phyloP scores from a whole-genome alignment of 345 rosid genomes.

The Eucalyptus virginea region DNA sequence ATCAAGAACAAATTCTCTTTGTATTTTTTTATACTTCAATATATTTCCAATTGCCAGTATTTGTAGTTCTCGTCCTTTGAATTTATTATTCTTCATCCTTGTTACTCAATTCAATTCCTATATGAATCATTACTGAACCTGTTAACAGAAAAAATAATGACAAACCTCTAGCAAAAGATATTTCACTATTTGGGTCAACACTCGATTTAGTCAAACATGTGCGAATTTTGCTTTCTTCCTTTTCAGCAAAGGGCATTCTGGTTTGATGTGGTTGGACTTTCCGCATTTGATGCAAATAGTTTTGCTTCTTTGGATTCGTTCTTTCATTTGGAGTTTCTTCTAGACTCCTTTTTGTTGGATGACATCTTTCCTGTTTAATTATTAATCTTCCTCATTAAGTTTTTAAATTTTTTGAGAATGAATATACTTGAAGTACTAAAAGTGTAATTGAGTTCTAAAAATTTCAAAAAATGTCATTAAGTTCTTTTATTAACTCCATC shows the following conservation, averaged over 20 bases:
- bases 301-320: background rate
- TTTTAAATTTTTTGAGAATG: background rate
- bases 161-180: background rate
- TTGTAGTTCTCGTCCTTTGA: background rate
- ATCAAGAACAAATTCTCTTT: background rate
- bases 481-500: background rate
- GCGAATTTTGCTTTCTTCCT: background rate
- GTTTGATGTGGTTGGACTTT: background rate
- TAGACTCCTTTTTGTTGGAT: background rate
- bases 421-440: background rate
- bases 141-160: background rate
- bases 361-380: background rate
- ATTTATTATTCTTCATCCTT: background rate
- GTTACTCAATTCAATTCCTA: background rate
- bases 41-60: background rate
- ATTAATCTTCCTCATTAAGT: background rate
- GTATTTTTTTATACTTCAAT: background rate
- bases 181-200: background rate
- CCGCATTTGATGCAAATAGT: background rate
- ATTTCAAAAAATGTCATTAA: background rate
- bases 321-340: background rate
- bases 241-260: background rate
- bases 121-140: background rate
- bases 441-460: background rate
- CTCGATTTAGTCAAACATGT: background rate